phyloP scores from a whole-genome alignment of 495 filamentous ascomycete species.

The Chaetomium cochliodes region DNA sequence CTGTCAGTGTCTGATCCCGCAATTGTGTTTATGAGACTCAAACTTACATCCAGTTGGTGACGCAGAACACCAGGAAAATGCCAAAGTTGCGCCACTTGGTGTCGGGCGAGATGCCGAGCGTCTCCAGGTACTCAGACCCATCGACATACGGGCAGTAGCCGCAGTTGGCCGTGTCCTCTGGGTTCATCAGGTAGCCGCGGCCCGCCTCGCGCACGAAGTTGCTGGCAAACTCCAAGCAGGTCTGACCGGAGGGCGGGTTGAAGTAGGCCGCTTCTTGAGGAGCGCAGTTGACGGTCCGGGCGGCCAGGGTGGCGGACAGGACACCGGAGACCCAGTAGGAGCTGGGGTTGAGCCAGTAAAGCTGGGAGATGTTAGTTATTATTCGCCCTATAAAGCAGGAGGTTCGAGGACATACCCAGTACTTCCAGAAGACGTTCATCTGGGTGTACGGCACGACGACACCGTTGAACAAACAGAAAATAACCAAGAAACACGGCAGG shows the following conservation, averaged over 20 bases:
- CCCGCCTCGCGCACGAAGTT: slow-evolving; percentile 50
- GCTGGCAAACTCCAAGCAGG: slow-evolving; percentile 60
- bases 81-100: slow-evolving; percentile 73
- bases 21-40: neutral
- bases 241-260: slow-evolving; percentile 60
- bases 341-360: slow-evolving; percentile 69
- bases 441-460: slow-evolving; percentile 61
- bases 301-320: slow-evolving; percentile 59
- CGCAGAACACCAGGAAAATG: slow-evolving; percentile 72
- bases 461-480: slow-evolving; percentile 73
- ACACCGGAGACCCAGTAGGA: slow-evolving; percentile 76
- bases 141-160: slow-evolving; percentile 69
- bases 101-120: slow-evolving; percentile 61
- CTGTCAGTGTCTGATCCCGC: neutral
- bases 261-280: slow-evolving; percentile 63
- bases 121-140: slow-evolving; percentile 65
- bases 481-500: slow-evolving; percentile 75
- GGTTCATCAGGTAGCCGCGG: slow-evolving; percentile 60
- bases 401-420: slow-evolving; percentile 49
- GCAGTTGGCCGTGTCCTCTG: slow-evolving; percentile 57
- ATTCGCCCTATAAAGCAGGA: neutral
- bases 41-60: slow-evolving; percentile 65
- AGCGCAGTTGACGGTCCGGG: slow-evolving; percentile 57
- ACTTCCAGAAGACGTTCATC: slow-evolving; percentile 71
- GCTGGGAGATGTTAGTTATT: slow-evolving; percentile 23